phyloP scores from a whole-genome alignment of 2,329 filamentous ascomycete species.

The Pseudopithomyces chartarum region DNA sequence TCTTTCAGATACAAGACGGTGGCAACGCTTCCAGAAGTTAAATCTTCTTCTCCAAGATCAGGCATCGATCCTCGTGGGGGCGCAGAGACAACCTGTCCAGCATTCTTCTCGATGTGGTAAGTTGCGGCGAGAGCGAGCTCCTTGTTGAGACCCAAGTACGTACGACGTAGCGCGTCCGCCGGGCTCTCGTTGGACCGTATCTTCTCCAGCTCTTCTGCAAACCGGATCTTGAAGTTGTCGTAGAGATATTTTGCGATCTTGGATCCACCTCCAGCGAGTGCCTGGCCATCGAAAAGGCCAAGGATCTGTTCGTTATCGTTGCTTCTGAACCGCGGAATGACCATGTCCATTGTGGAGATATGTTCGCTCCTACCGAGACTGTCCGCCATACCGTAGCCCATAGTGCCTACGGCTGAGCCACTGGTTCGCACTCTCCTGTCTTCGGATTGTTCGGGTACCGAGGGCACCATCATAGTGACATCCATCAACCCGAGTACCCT shows the following conservation, averaged over 20 bases:
- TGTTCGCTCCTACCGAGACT: constrained; percentile 92
- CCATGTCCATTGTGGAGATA: constrained; percentile 91
- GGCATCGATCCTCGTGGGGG: constrained; percentile 72
- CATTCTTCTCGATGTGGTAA: constrained; percentile 74
- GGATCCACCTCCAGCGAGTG: constrained; percentile 85
- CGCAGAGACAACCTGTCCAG: constrained; percentile 41
- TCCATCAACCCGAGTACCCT: constrained; percentile 95
- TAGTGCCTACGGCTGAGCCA: constrained; percentile 85
- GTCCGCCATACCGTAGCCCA: constrained; percentile 98
- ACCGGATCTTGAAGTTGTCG: constrained; percentile 89
- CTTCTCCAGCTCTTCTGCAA: constrained; percentile 76
- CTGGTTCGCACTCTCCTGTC: constrained; percentile 96
- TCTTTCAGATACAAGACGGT: constrained; percentile 89
- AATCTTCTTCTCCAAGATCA: constrained; percentile 84
- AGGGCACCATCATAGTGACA: constrained; percentile 91
- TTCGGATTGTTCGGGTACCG: constrained; percentile 92
- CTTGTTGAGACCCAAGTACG: constrained; percentile 91
- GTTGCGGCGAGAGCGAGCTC: constrained; percentile 86
- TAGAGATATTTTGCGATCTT: constrained; percentile 96
- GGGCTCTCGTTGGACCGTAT: constrained; percentile 75
- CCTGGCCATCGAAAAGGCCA: constrained; percentile 94
- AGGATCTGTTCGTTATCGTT: constrained; percentile 88
- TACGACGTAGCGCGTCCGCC: constrained; percentile 79
- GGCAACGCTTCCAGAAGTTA: constrained; percentile 87
- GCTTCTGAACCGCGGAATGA: constrained; percentile 88